These are phyloP conservation scores for Udeniomyces megalosporus DNA, from an alignment of 768 basidiomycete genomes.

Conservation along the genomic window DNA sequence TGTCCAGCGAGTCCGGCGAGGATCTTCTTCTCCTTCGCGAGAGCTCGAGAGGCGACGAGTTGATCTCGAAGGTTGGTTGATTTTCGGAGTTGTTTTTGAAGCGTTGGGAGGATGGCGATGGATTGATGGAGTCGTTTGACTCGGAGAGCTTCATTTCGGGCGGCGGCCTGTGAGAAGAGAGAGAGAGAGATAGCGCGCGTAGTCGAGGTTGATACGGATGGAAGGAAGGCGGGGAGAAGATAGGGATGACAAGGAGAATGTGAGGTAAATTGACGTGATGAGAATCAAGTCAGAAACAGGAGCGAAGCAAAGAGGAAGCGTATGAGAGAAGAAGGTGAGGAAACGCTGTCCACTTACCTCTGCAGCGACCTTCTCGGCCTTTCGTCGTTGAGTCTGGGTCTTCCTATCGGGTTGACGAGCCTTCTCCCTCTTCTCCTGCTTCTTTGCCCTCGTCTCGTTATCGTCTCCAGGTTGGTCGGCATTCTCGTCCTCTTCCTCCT, in stretches of 20 bases:
- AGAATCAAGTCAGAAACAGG: background rate
- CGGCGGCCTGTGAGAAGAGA: background rate
- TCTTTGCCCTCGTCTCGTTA: constrained; percentile 16
- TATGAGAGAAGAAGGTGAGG: background rate
- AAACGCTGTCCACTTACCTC: constrained; percentile 45
- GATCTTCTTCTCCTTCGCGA: constrained; percentile 38
- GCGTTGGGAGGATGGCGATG: constrained; percentile 40
- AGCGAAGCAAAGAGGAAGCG: background rate
- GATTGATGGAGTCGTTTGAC: constrained; percentile 45
- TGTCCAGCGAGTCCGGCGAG: constrained; percentile 45
- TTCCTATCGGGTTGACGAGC: constrained; percentile 29
- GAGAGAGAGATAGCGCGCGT: background rate
- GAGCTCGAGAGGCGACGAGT: constrained; percentile 26
- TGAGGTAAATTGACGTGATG: background rate
- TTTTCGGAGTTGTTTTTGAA: constrained; percentile 34
- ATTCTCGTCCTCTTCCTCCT: constrained; percentile 31
- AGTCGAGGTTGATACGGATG: background rate
- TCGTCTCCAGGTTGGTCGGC: background rate
- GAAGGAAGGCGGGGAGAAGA: background rate
- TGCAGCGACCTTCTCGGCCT: constrained; percentile 46
- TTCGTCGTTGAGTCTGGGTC: constrained; percentile 51
- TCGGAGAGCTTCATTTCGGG: constrained; percentile 4
- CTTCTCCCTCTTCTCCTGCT: constrained; percentile 18
- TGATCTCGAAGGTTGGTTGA: constrained; percentile 31
- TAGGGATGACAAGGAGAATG: background rate